Conservation (phyloP, 192 early-diverging fungal genomes). For the Coemansia sp. region DNA sequence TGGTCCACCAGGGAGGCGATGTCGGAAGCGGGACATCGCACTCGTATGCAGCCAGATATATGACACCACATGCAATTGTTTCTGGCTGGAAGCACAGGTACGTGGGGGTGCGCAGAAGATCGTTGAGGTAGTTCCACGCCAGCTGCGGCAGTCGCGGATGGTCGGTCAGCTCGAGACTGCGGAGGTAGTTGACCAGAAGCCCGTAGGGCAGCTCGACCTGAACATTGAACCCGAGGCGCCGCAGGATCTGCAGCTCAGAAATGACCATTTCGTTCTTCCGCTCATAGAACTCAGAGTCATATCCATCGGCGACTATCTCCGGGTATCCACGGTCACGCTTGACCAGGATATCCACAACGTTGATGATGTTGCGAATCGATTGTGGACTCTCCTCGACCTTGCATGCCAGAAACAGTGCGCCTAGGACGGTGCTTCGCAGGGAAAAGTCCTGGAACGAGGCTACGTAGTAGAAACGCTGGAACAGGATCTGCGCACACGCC, state of each 20-base stretch:
- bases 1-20: constrained; percentile 80
- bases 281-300: constrained; percentile 66
- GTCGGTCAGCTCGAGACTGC: constrained; percentile 72
- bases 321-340: constrained; percentile 58
- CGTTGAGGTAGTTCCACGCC: constrained; percentile 96
- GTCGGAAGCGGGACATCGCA: constrained; percentile 67
- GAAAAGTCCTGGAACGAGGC: constrained; percentile 72
- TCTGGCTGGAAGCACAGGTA: constrained; percentile 55
- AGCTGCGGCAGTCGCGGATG: constrained; percentile 76
- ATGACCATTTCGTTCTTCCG: constrained; percentile 77
- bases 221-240: constrained; percentile 89
- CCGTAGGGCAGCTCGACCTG: constrained; percentile 97
- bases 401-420: constrained; percentile 70
- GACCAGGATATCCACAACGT: constrained; percentile 73
- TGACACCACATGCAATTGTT: constrained; percentile 80
- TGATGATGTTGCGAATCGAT: constrained; percentile 77
- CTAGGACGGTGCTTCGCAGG: constrained; percentile 68
- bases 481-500: constrained; percentile 93
- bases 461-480: constrained; percentile 89
- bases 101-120: constrained; percentile 60
- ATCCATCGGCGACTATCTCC: constrained; percentile 60
- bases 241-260: constrained; percentile 87
- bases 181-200: constrained; percentile 91
- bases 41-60: constrained; percentile 77
- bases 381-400: constrained; percentile 83